phyloP scores from a whole-genome alignment of 163 green algal genomes.

The Prototheca cutis region DNA sequence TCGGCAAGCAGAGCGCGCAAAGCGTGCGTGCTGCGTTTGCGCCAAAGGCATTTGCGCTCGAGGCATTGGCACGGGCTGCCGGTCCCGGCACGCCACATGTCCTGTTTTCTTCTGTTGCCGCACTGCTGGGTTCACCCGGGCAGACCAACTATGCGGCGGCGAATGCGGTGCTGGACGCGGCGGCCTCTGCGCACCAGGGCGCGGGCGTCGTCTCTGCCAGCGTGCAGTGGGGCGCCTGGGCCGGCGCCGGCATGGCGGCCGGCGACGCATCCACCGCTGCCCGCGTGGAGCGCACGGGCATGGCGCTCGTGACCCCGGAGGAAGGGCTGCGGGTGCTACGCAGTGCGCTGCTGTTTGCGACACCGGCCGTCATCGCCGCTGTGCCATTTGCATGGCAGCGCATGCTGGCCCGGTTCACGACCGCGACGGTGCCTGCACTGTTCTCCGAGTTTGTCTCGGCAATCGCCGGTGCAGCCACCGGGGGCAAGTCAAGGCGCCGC shows the following conservation, averaged over 20 bases:
- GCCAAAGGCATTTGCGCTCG: constrained; percentile 25
- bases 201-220: constrained; percentile 20
- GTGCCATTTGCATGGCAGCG: constrained; percentile 42
- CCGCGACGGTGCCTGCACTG: constrained; percentile 16
- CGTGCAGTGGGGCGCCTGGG: constrained; percentile 86
- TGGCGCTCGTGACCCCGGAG: constrained; percentile 38
- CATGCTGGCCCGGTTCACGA: constrained; percentile 32
- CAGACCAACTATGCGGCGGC: constrained; percentile 83
- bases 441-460: constrained; percentile 29
- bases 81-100: constrained; percentile 16
- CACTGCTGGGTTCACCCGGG: constrained; percentile 64
- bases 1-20: constrained; percentile 39
- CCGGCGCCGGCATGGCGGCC: constrained; percentile 58
- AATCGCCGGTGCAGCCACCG: neutral
- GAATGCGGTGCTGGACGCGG: constrained; percentile 66
- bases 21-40: constrained; percentile 26
- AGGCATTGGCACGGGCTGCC: neutral
- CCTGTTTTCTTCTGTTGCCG: constrained; percentile 49
- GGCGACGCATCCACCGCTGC: constrained; percentile 42
- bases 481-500: neutral
- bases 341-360: constrained; percentile 21
- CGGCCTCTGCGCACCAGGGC: constrained; percentile 19
- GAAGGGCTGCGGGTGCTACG: constrained; percentile 47
- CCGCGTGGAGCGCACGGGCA: constrained; percentile 56
- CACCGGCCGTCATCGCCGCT: constrained; percentile 23